A percentile compares a stretch with the other conserved stretches of the same genome.
Evolutionary conservation across 169 alveolate species (phyloP).

Genomic region (Cryptosporidium canis): DNA sequence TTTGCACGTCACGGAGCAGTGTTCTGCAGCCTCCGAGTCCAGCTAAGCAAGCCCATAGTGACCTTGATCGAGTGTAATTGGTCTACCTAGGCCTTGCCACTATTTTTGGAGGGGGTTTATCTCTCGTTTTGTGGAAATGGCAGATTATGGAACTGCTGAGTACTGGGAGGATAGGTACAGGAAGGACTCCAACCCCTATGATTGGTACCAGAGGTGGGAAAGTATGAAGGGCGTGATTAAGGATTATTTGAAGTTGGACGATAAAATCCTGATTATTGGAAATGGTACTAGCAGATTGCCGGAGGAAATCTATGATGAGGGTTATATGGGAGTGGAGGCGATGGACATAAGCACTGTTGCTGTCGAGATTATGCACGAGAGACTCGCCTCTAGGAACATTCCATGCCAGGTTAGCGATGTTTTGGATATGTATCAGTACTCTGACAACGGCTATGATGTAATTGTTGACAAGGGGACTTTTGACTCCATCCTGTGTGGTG

Average conservation of each 20-base stretch:
- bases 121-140: slow-evolving; percentile 58
- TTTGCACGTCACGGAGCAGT: too few species aligned
- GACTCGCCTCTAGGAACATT: slow-evolving; percentile 58
- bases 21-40: too few species aligned
- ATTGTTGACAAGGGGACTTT: slow-evolving; percentile 90
- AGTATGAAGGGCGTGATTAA: slow-evolving; percentile 86
- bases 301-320: slow-evolving; percentile 92
- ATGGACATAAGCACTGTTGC: slow-evolving; percentile 81
- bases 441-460: slow-evolving; percentile 84
- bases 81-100: too few species aligned
- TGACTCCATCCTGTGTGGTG: slow-evolving; percentile 91
- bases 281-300: slow-evolving; percentile 91
- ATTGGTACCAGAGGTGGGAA: slow-evolving; percentile 91
- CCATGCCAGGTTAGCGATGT: slow-evolving; percentile 83
- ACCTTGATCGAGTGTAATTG: too few species aligned
- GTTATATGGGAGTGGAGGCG: slow-evolving; percentile 84
- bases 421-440: slow-evolving; percentile 82
- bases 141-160: slow-evolving; percentile 85
- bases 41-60: too few species aligned
- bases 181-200: slow-evolving; percentile 92
- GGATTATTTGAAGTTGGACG: slow-evolving; percentile 82
- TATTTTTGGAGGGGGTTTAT: too few species aligned
- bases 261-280: slow-evolving; percentile 86
- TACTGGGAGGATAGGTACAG: slow-evolving; percentile 93
- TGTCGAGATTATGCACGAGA: slow-evolving; percentile 60